phyloP scores from a whole-genome alignment of 2,329 filamentous ascomycete species.

The Parastagonospora avenae region DNA sequence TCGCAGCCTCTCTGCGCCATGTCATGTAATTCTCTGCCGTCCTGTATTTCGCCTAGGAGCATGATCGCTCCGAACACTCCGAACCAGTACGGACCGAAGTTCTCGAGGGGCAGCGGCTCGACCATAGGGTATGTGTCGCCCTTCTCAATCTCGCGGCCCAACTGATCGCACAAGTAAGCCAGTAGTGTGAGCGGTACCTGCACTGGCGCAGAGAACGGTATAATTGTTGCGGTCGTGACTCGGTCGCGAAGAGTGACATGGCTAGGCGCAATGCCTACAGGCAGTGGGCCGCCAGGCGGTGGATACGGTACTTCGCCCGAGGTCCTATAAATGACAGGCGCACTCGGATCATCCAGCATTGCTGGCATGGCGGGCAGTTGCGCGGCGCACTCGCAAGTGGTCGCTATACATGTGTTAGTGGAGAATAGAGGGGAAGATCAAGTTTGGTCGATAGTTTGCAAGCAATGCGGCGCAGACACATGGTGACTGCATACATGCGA shows the following conservation, averaged over 20 bases:
- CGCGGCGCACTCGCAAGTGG: not conserved
- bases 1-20: slow-evolving; percentile 59
- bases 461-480: not conserved
- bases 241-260: slow-evolving; percentile 84
- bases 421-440: slow-evolving; percentile 3
- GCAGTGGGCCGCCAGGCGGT: slow-evolving; percentile 66
- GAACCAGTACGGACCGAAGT: slow-evolving; percentile 86
- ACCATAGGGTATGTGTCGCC: slow-evolving; percentile 92
- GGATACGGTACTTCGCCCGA: slow-evolving; percentile 71
- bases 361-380: slow-evolving; percentile 66
- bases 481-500: not conserved
- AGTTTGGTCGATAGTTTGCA: slow-evolving; percentile 3
- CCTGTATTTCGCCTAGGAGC: slow-evolving; percentile 73
- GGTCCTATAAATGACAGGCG: slow-evolving; percentile 71
- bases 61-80: slow-evolving; percentile 88
- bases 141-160: slow-evolving; percentile 89
- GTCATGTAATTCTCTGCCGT: slow-evolving; percentile 57
- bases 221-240: slow-evolving; percentile 79
- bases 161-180: slow-evolving; percentile 78
- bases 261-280: slow-evolving; percentile 70
- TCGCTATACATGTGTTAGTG: slow-evolving; percentile 12
- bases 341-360: slow-evolving; percentile 76
- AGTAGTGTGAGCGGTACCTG: slow-evolving; percentile 78
- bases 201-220: slow-evolving; percentile 78
- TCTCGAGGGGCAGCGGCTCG: slow-evolving; percentile 72